Percentiles rank a stretch among this genome's conserved stretches.
Evolutionary conservation across 441 rosid species (phyloP).

Genomic region (Kokia cookei): DNA sequence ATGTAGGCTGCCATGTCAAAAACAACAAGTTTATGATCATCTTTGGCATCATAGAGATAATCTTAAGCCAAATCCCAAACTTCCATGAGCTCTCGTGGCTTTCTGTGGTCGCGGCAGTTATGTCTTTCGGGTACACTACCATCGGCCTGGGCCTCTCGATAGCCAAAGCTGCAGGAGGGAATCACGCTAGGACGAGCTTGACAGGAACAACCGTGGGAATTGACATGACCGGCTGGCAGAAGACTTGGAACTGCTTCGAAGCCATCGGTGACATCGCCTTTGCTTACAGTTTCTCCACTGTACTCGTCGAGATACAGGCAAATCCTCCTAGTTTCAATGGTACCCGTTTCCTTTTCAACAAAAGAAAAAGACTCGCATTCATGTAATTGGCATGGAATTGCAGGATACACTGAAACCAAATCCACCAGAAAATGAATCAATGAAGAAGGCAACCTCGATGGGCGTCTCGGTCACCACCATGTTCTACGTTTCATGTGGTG

Average conservation of each 20-base stretch:
- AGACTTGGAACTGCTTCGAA: conserved; percentile 43
- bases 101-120: conserved; percentile 36
- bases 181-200: conserved; percentile 29
- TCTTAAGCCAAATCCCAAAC: conserved; percentile 34
- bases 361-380: no score
- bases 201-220: conserved; percentile 48
- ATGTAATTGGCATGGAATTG: not conserved
- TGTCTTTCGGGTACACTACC: conserved; percentile 36
- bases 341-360: not conserved
- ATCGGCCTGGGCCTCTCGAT: conserved; percentile 36
- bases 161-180: conserved; percentile 28
- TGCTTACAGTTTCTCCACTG: conserved; percentile 41
- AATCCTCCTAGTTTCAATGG: not conserved
- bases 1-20: conserved; percentile 20
- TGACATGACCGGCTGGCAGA: conserved; percentile 36
- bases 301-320: conserved; percentile 70
- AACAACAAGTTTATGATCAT: conserved; percentile 26
- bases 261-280: conserved; percentile 62
- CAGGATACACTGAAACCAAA: conserved; percentile 54
- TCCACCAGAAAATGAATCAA: conserved; percentile 50
- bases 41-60: conserved; percentile 27
- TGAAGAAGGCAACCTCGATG: conserved; percentile 46
- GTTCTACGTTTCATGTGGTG: conserved; percentile 50
- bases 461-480: conserved; percentile 41
- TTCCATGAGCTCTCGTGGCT: conserved; percentile 34